A percentile compares a stretch with the other conserved stretches of the same genome.
Evolutionary conservation across 495 filamentous ascomycete species (phyloP).

Genomic region (Annulohypoxylon bovei): DNA sequence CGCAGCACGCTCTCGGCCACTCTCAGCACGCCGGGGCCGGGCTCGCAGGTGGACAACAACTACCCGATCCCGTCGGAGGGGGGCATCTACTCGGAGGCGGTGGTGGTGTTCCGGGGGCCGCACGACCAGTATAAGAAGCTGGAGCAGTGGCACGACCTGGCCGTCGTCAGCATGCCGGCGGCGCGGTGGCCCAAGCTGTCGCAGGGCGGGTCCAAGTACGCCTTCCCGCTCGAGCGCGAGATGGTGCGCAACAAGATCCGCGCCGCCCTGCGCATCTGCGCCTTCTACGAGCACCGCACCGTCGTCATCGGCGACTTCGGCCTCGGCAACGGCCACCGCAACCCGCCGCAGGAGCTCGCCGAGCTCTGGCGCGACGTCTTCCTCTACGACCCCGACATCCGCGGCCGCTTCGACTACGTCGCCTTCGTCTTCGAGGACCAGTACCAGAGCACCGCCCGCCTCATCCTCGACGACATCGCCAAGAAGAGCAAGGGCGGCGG

Average conservation of each 20-base stretch:
- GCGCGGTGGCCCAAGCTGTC: constrained; percentile 76
- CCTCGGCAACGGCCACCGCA: constrained; percentile 72
- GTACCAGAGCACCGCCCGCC: constrained; percentile 53
- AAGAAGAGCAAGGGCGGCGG: constrained; percentile 53
- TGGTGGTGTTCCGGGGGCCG: constrained; percentile 62
- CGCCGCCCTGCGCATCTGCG: constrained; percentile 72
- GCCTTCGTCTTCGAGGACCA: constrained; percentile 74
- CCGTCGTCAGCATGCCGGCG: constrained; percentile 76
- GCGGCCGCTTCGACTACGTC: constrained; percentile 72
- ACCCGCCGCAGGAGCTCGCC: constrained; percentile 73
- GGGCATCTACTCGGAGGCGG: constrained; percentile 72
- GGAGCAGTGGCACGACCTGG: constrained; percentile 61
- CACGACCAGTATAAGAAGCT: constrained; percentile 60
- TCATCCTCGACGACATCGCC: constrained; percentile 59
- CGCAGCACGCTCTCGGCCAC: constrained; percentile 75
- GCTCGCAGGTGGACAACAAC: constrained; percentile 55
- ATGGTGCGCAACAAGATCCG: constrained; percentile 78
- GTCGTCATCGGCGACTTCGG: constrained; percentile 78
- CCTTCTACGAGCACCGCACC: constrained; percentile 64
- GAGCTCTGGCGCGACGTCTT: constrained; percentile 74
- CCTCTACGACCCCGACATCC: constrained; percentile 71
- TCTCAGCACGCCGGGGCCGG: constrained; percentile 63
- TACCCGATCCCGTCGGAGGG: constrained; percentile 75
- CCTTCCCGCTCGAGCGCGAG: constrained; percentile 72
- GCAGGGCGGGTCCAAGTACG: constrained; percentile 70